Conservation (phyloP, 805 yeast genomes). For the Middelhovenomyces tepae region DNA sequence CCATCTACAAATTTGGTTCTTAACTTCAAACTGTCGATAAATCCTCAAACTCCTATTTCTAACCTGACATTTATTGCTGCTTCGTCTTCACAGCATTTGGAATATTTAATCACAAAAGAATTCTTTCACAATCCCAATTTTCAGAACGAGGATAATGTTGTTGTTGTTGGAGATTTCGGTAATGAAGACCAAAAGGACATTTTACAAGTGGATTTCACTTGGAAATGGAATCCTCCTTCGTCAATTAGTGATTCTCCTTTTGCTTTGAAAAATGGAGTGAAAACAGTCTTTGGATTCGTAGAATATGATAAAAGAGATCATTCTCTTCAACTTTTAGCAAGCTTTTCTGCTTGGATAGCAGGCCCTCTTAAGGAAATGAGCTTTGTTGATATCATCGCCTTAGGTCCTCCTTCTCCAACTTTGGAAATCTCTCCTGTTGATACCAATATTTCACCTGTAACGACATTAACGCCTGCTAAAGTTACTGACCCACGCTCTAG, state of each 20-base stretch:
- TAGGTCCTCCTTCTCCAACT: constrained; percentile 4
- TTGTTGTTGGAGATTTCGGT: constrained; percentile 27
- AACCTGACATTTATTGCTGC: constrained; percentile 28
- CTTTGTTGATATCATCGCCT: no score
- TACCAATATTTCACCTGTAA: constrained; percentile 1
- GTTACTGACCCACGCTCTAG: not conserved
- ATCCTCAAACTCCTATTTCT: constrained; percentile 10
- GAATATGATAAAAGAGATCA: constrained; percentile 30
- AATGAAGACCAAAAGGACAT: constrained; percentile 2
- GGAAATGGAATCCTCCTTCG: constrained; percentile 24
- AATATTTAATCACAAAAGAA: constrained; percentile 26
- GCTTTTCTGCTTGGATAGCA: constrained; percentile 28
- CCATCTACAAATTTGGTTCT: constrained; percentile 13
- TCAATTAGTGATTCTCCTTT: constrained; percentile 7
- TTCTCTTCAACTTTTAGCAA: constrained; percentile 23
- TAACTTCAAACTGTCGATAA: constrained; percentile 12
- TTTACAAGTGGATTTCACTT: constrained; percentile 22
- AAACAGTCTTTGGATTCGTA: constrained; percentile 30
- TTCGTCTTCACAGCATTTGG: constrained; percentile 19
- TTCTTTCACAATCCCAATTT: constrained; percentile 29
- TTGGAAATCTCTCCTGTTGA: constrained; percentile 1
- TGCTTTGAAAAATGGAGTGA: constrained; percentile 21
- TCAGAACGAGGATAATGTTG: constrained; percentile 30
- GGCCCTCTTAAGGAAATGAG: no score
- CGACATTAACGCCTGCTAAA: constrained; percentile 1